Evolutionary conservation across 768 basidiomycete species (phyloP), one percentile per base, ranked within the genome.

Genomic region (Amanita rubescens): DNA sequence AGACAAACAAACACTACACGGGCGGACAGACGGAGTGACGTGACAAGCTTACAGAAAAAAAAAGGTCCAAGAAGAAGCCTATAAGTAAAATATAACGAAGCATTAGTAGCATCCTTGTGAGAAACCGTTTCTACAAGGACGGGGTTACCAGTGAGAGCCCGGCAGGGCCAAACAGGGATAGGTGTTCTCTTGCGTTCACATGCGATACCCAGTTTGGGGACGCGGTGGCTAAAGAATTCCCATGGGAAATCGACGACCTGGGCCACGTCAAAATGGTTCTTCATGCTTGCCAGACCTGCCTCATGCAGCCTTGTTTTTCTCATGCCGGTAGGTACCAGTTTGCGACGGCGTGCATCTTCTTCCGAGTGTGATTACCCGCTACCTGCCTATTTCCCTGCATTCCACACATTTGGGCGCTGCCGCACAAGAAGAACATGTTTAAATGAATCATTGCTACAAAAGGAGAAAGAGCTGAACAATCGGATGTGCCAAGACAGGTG

Each of bases 401-500:
- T 46, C 12, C 25, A 15, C 8, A 45, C 15, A 27, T 44, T 19
- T 17, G 39, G n/a, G n/a, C 9, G 41, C 20, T 22, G 10, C 39
- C 20, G 41, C 41, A 41, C 39, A 17, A 42, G 41, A 42, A 42
- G 19, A 19, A n/a, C n/a, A n/a, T n/a, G n/a, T n/a, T 42, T 20
- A 22, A 14, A 42, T 20, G 41, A 22, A 39, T 39, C n/a, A n/a
- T 17, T 39, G 41, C 12, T 19, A 46, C 44, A 46, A 46, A 46
- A 46, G 44, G 30, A 46, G 44, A 25, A 46, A 46, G 24, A 14
- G n/a, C 44, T 34, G 11, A 35, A 37, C 33, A 33, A 35, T 49
- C 33, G 22, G 35, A 49, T 15, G n/a, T 46, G 47, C 47, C 47
- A 49, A 49, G 47, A 49, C 20, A 22, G 32, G 20, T 48, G 32